Base-by-base conservation (phyloP, 768 basidiomycete species). In the Asterophora parasitica region DNA sequence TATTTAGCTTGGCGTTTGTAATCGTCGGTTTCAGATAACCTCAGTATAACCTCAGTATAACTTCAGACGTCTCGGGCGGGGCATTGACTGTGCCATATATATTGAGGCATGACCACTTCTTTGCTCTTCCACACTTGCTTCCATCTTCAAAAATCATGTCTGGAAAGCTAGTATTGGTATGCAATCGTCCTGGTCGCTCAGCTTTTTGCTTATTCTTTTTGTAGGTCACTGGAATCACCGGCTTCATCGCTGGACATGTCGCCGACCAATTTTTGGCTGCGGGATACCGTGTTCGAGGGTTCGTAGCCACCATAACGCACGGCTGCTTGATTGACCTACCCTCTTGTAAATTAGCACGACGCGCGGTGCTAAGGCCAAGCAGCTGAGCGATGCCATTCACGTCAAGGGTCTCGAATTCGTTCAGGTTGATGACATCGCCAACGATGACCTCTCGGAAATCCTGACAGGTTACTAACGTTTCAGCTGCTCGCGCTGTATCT, bases 261-360 rank as follows among this genome's bases (percentile, higher is more conserved):
- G 68, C 64, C 36, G 54, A 64, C 27, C 51, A 60, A 27, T 56
- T 69, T 20, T 47, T 73, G 15, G 58, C 60, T 26, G 61, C 51
- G 17, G 71, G 71, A 11, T 72, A 70, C 51, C 59, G 63, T n/a
- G 71, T 74, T 26, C 63, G 71, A 54, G 69, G 69, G 70, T 71
- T 31, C 34, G 67, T 51, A 36, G 3, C 43, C 11, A 13, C 33
- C 28, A 23, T 17, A 8, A 27, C 4, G 16, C 6, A n/a, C 13
- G 13, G 1, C 7, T 23, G 23, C 23, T 23, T 23, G 23, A 9
- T n/a, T 27, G 7, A 30, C 20, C 16, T 2, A 43, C 19, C 32
- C 31, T 37, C 16, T 16, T 8, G 4, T 28, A 20, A 17, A 7
- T n/a, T 34, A 71, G 69, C 34, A 67, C 70, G 4, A 60, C 61